phyloP scores from a whole-genome alignment of 441 rosid genomes.

The Sinapis alba region DNA sequence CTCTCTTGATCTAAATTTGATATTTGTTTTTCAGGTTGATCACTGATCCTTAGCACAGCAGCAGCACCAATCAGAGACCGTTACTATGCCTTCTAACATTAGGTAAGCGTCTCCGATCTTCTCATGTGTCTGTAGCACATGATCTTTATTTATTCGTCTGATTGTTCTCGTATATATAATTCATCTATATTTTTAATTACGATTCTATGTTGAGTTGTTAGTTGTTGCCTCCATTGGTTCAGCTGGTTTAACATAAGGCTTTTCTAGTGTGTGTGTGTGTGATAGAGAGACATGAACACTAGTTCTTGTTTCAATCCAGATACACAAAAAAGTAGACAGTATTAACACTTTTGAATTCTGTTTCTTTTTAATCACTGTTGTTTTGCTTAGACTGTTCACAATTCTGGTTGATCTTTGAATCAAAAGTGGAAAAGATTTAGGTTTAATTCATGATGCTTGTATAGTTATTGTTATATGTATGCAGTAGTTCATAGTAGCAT shows the following conservation, averaged over 20 bases:
- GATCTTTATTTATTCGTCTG: background rate
- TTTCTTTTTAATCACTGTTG: background rate
- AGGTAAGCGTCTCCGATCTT: constrained; percentile 25
- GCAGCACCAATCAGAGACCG: background rate
- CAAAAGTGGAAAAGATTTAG: constrained; percentile 8
- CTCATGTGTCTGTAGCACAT: background rate
- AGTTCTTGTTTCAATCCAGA: background rate
- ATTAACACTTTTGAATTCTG: background rate
- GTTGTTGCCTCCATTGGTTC: constrained; percentile 16
- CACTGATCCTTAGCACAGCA: constrained; percentile 2
- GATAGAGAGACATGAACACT: background rate
- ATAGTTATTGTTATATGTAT: background rate
- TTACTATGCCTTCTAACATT: constrained; percentile 36
- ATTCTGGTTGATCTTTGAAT: background rate
- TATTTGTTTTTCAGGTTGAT: background rate
- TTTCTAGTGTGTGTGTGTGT: background rate
- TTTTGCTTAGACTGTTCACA: background rate
- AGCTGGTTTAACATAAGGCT: background rate
- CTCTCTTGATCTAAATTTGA: background rate
- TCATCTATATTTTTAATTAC: background rate
- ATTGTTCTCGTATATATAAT: background rate
- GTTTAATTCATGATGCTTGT: background rate
- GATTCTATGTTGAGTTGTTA: background rate
- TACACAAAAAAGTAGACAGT: background rate
- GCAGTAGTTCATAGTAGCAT: background rate